phyloP scores from a whole-genome alignment of 106 monocot species.

The Allium fistulosum region DNA sequence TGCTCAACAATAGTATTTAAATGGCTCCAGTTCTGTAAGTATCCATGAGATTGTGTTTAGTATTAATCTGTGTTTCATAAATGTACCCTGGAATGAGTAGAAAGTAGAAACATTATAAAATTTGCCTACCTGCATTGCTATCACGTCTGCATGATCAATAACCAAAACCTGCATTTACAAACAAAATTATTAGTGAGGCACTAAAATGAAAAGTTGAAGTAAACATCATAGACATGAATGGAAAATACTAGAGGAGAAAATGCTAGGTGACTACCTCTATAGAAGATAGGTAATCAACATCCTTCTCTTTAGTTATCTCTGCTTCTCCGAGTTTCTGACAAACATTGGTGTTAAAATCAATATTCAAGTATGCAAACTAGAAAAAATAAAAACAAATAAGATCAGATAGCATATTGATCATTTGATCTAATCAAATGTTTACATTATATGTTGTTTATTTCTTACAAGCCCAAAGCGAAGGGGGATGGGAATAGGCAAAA shows the following conservation, averaged over 20 bases:
- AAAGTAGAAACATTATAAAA: no score
- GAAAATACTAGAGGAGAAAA: background rate
- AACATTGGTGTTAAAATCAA: constrained; percentile 3
- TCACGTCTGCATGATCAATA: constrained; percentile 94
- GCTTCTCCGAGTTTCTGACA: constrained; percentile 80
- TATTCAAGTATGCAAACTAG: background rate
- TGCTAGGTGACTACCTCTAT: constrained; percentile 58
- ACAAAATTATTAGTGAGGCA: background rate
- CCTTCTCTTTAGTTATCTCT: constrained; percentile 69
- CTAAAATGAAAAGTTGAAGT: no score
- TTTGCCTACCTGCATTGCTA: constrained; percentile 74
- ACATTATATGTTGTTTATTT: no score
- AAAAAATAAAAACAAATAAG: background rate
- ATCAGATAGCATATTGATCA: constrained; percentile 1
- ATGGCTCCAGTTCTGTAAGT: constrained; percentile 87
- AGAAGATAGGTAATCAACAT: constrained; percentile 95
- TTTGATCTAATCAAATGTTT: no score
- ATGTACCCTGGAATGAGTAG: no score
- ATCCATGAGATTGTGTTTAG: no score
- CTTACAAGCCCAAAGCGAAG: no score
- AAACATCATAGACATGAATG: no score
- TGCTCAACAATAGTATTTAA: constrained; percentile 80
- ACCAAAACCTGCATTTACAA: constrained; percentile 55
- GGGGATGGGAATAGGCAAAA: no score
- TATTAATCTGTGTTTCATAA: no score